phyloP scores from a whole-genome alignment of 352 stramenopile genomes.

The Albugo candida region DNA sequence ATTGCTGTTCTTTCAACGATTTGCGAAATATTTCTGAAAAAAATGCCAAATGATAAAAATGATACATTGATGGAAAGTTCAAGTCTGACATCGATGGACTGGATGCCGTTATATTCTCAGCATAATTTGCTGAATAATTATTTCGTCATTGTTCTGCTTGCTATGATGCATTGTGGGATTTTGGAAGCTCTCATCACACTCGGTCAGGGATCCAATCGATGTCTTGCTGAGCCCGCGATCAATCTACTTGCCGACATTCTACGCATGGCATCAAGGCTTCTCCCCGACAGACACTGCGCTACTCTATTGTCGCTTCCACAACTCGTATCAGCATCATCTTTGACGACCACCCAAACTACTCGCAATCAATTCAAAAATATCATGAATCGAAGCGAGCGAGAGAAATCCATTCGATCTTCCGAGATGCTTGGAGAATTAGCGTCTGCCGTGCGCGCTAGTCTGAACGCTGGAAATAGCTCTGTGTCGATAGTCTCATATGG shows the following conservation, averaged over 20 bases:
- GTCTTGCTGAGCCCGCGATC: slow-evolving; percentile 65
- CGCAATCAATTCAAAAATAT: slow-evolving; percentile 53
- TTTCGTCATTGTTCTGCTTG: slow-evolving; percentile 65
- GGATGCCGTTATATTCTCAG: slow-evolving; percentile 31
- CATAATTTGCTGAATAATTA: slow-evolving; percentile 81
- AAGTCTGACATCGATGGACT: slow-evolving; percentile 21
- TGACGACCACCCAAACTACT: slow-evolving; percentile 45
- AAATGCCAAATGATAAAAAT: slow-evolving; percentile 14
- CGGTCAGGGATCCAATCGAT: slow-evolving; percentile 43
- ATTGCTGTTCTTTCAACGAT: slow-evolving; percentile 76
- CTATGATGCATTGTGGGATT: slow-evolving; percentile 74
- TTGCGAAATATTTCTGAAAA: slow-evolving; percentile 70
- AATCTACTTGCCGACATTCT: slow-evolving; percentile 67
- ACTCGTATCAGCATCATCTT: slow-evolving; percentile 57
- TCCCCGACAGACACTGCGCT: slow-evolving; percentile 71
- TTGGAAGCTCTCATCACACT: slow-evolving; percentile 69
- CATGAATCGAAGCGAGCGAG: slow-evolving; percentile 48
- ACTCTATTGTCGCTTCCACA: slow-evolving; percentile 54
- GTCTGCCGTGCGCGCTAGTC: slow-evolving; percentile 47
- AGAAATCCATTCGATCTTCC: slow-evolving; percentile 70
- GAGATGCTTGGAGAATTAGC: slow-evolving; percentile 73
- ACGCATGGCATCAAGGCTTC: slow-evolving; percentile 58
- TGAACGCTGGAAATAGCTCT: slow-evolving; percentile 8
- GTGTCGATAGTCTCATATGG: slow-evolving; percentile 70
- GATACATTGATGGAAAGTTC: slow-evolving; percentile 46